These are phyloP conservation scores for Anthostomella pinea DNA, from an alignment of 2,329 filamentous ascomycete species.

Conservation along the genomic window DNA sequence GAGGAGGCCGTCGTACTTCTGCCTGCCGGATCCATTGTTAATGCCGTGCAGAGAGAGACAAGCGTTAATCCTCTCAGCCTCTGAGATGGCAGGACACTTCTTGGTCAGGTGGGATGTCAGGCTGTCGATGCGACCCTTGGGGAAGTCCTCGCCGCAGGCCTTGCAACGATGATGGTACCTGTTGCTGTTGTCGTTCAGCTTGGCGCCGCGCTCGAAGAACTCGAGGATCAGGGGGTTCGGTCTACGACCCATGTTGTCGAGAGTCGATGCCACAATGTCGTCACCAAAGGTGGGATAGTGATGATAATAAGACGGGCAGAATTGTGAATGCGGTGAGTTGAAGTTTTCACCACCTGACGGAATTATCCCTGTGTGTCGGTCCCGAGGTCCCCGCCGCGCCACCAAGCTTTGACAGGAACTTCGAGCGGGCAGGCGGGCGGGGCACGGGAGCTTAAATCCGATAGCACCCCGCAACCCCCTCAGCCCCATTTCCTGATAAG, in stretches of 20 bases:
- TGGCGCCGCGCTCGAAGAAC: slow-evolving; percentile 83
- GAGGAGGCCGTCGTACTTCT: slow-evolving; percentile 21
- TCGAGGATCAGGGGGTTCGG: slow-evolving; percentile 82
- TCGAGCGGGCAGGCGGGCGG: no score
- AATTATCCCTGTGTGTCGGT: slow-evolving; percentile 1
- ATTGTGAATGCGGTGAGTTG: slow-evolving; percentile 29
- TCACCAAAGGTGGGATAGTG: slow-evolving; percentile 13
- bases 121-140: slow-evolving; percentile 83
- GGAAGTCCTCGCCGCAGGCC: slow-evolving; percentile 82
- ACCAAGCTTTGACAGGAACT: no score
- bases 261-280: slow-evolving; percentile 8
- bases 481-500: no score
- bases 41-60: slow-evolving; percentile 71
- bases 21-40: slow-evolving; percentile 37
- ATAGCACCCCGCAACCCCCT: no score
- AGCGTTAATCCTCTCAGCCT: slow-evolving; percentile 72
- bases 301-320: slow-evolving; percentile 30
- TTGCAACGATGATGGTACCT: slow-evolving; percentile 91
- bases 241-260: slow-evolving; percentile 68
- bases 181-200: slow-evolving; percentile 86
- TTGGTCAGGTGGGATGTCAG: slow-evolving; percentile 79
- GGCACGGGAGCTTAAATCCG: no score
- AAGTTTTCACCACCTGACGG: slow-evolving; percentile 23
- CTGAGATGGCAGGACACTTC: slow-evolving; percentile 76
- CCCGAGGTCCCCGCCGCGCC: slow-evolving; percentile 3